Evolutionary conservation across 176 grass and related monocot genomes (phyloP).

Genomic region (Sorghum bicolor): Sorghum_bicolor_NCBIv3 NC_012878.2:57345001-57345500

Average conservation of each 20-base stretch:
- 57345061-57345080: conserved; percentile 8
- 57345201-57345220: conserved; percentile 61
- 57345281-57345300: background rate
- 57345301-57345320: background rate
- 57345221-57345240: conserved; percentile 87
- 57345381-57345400: conserved; percentile 17
- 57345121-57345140: conserved; percentile 6
- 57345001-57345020: conserved; percentile 28
- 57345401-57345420: conserved; percentile 14
- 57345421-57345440: background rate
- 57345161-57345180: background rate
- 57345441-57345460: conserved; percentile 18
- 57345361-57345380: background rate
- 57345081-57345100: background rate
- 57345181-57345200: conserved; percentile 61
- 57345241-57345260: conserved; percentile 42
- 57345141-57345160: background rate
- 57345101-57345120: background rate
- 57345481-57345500: background rate
- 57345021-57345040: background rate
- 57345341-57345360: conserved; percentile 1
- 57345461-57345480: background rate
- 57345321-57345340: background rate
- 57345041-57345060: conserved; percentile 15
- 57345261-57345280: no score